Evolutionary conservation across 305 asterid species (phyloP).

Genomic region (Andrographis paniculata): DNA sequence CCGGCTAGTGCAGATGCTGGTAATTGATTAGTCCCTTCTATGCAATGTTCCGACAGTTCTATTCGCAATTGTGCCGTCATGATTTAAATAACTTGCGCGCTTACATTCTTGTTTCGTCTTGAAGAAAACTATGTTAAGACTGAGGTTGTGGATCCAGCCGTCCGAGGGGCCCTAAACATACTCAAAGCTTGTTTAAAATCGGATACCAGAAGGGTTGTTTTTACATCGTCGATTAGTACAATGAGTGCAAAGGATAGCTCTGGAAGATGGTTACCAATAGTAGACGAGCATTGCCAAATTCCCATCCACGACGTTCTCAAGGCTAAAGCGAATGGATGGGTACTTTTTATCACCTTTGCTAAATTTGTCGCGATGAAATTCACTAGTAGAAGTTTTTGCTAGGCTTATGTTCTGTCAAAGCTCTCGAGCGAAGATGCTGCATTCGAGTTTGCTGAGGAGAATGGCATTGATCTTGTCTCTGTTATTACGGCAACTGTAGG

Average conservation of each 20-base stretch:
- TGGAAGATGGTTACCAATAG: slow-evolving; percentile 46
- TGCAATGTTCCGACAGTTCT: no score
- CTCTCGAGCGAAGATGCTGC: slow-evolving; percentile 70
- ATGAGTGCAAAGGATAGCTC: slow-evolving; percentile 57
- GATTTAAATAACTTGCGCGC: neutral
- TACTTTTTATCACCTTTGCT: slow-evolving; percentile 15
- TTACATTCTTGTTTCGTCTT: slow-evolving; percentile 19
- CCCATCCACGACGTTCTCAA: slow-evolving; percentile 38
- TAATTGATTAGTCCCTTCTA: slow-evolving; percentile 22
- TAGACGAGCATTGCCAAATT: slow-evolving; percentile 64
- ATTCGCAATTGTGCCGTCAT: no score
- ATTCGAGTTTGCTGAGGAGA: slow-evolving; percentile 49
- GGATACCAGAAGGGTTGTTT: slow-evolving; percentile 37
- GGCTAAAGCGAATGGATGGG: slow-evolving; percentile 84
- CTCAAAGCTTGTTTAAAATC: slow-evolving; percentile 61
- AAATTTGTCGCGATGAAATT: neutral
- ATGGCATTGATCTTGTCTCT: slow-evolving; percentile 56
- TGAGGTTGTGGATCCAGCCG: slow-evolving; percentile 52
- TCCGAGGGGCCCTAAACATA: slow-evolving; percentile 56
- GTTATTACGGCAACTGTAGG: slow-evolving; percentile 65
- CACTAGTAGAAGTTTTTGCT: slow-evolving; percentile 2
- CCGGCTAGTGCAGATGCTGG: slow-evolving; percentile 37
- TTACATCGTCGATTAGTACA: slow-evolving; percentile 80
- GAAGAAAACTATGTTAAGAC: slow-evolving; percentile 41
- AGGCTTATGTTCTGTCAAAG: slow-evolving; percentile 69